Conservation (phyloP, 2,329 filamentous ascomycete genomes). For the Colletotrichum sp. region DNA sequence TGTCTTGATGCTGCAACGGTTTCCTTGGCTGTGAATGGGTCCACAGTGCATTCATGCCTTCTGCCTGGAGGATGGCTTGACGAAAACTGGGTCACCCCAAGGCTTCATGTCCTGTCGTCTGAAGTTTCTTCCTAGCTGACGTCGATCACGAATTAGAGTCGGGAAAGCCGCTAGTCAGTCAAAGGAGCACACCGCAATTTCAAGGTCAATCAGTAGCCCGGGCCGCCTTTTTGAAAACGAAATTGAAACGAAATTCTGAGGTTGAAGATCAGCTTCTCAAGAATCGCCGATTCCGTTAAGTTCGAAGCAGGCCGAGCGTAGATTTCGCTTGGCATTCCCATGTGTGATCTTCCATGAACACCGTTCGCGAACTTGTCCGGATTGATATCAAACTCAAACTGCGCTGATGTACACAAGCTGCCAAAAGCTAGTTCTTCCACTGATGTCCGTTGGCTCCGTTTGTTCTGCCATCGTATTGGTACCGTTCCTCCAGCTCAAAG, state of each 20-base stretch:
- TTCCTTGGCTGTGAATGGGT: neutral
- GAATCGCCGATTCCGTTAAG: neutral
- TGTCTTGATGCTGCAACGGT: neutral
- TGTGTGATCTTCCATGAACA: neutral
- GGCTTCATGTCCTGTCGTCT: neutral
- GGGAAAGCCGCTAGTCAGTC: neutral
- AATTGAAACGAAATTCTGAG: neutral
- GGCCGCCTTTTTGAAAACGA: neutral
- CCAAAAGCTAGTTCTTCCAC: neutral
- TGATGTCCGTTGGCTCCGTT: constrained; percentile 14
- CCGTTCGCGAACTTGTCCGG: neutral
- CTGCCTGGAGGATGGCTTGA: neutral
- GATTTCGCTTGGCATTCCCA: neutral
- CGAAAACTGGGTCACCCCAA: neutral
- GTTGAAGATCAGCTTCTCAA: neutral
- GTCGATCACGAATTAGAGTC: neutral
- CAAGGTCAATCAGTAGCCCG: neutral
- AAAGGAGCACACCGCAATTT: neutral
- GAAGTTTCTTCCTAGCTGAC: neutral
- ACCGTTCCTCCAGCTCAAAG: constrained; percentile 23
- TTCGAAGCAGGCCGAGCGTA: neutral
- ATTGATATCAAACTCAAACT: neutral
- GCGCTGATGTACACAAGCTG: neutral
- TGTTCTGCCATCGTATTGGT: constrained; percentile 1
- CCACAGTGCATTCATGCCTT: neutral